A percentile compares a stretch with the other conserved stretches of the same genome.
Evolutionary conservation across 305 asterid genomes (phyloP).

Genomic region (Solanum hybrid): DNA sequence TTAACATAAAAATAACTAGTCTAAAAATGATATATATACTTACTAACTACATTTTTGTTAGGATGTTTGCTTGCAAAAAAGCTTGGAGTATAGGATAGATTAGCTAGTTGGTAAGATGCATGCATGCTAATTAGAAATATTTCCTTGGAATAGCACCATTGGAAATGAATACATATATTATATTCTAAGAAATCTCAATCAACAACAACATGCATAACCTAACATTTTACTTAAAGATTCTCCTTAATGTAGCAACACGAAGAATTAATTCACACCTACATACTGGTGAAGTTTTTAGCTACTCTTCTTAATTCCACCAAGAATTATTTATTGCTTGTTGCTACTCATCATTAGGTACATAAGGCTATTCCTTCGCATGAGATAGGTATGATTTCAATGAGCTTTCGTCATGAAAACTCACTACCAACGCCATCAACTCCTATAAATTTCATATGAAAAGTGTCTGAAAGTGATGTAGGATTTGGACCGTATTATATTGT

Average conservation of each 20-base stretch:
- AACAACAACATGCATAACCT: background rate
- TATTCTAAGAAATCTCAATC: background rate
- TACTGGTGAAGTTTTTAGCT: too few relatives aligned
- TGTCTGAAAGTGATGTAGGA: background rate
- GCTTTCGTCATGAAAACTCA: background rate
- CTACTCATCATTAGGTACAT: too few relatives aligned
- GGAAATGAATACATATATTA: background rate
- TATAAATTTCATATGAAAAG: background rate
- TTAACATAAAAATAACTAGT: background rate
- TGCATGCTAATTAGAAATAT: background rate
- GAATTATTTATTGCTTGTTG: too few relatives aligned
- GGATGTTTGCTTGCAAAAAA: background rate
- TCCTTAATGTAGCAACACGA: too few relatives aligned
- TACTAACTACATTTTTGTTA: background rate
- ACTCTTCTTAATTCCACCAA: too few relatives aligned
- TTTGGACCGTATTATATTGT: background rate
- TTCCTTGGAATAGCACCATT: background rate
- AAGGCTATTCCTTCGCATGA: background rate
- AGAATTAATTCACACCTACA: too few relatives aligned
- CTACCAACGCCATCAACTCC: background rate
- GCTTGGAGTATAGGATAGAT: background rate
- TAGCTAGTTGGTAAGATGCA: background rate
- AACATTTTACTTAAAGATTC: background rate
- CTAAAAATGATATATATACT: background rate
- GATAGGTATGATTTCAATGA: background rate